A percentile compares a stretch with the other conserved stretches of the same genome.
These are phyloP conservation scores for Zygoascus meyerae DNA, from an alignment of 1,139 yeast genomes.

Conservation along the genomic window DNA sequence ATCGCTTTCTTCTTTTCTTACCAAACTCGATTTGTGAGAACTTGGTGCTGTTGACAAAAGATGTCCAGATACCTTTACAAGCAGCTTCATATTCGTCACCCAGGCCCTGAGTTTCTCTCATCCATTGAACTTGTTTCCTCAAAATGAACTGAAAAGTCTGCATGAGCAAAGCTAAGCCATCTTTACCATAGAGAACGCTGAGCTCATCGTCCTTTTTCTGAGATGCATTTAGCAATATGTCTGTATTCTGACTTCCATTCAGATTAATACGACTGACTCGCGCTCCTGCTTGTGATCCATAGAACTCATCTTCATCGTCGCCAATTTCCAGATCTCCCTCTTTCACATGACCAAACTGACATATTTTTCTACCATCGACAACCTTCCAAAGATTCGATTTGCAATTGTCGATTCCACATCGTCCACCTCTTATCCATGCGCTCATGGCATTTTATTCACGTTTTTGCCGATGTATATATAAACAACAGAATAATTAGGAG, in stretches of 20 bases:
- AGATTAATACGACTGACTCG: too few relatives aligned
- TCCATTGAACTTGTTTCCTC: conserved; percentile 42
- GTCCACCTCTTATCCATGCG: conserved; percentile 64
- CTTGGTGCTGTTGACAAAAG: conserved; percentile 31
- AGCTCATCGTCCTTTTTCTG: conserved; percentile 3
- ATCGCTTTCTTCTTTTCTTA: too few relatives aligned
- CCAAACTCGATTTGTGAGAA: conserved; percentile 18
- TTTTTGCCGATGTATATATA: too few relatives aligned
- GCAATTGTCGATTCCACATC: conserved; percentile 89
- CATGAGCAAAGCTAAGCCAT: conserved; percentile 44
- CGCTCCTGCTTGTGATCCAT: conserved; percentile 13
- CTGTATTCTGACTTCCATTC: not conserved
- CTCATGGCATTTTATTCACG: not conserved
- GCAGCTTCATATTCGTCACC: conserved; percentile 38
- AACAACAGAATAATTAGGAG: too few relatives aligned
- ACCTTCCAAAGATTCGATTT: conserved; percentile 66
- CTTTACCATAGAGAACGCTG: conserved; percentile 40
- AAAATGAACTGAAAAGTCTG: conserved; percentile 53
- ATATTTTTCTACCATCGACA: conserved; percentile 70
- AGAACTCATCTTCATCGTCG: conserved; percentile 41
- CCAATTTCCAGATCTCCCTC: conserved; percentile 74
- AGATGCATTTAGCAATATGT: conserved; percentile 1
- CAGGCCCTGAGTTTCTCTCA: conserved; percentile 33
- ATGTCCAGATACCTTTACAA: conserved; percentile 50
- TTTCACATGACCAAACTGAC: conserved; percentile 86